Conservation (phyloP, 2,329 filamentous ascomycete genomes). For the Aspergillus fructus region DNA sequence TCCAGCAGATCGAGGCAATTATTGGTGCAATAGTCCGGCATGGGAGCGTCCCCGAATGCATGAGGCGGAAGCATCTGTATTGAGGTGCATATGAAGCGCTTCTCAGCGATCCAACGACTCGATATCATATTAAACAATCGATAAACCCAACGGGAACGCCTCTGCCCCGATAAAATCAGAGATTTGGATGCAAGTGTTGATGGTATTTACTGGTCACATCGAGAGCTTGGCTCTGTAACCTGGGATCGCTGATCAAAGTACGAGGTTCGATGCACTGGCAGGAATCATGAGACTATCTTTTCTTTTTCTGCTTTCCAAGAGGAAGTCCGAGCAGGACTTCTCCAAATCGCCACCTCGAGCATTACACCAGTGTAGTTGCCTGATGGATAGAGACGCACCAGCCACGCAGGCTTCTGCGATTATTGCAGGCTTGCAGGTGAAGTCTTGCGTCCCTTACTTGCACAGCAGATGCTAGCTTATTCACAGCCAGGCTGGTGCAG, state of each 20-base stretch:
- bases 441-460: background rate
- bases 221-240: background rate
- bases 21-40: background rate
- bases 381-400: conserved; percentile 15
- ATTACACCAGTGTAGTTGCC: background rate
- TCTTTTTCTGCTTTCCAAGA: background rate
- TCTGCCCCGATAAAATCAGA: background rate
- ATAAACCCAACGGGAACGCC: background rate
- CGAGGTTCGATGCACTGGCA: background rate
- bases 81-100: background rate
- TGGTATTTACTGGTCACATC: conserved; percentile 4
- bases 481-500: conserved; percentile 11
- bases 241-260: background rate
- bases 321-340: background rate
- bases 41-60: background rate
- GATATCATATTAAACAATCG: background rate
- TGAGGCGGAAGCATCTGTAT: background rate
- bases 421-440: conserved; percentile 17
- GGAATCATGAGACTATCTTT: background rate
- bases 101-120: background rate
- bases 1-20: background rate
- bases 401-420: conserved; percentile 14
- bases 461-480: conserved; percentile 13
- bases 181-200: background rate
- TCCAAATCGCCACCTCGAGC: background rate